Evolutionary conservation across 2,329 filamentous ascomycete genomes (phyloP), one percentile per base, ranked within the genome.

Genomic region (Aureobasidium sp.): DNA sequence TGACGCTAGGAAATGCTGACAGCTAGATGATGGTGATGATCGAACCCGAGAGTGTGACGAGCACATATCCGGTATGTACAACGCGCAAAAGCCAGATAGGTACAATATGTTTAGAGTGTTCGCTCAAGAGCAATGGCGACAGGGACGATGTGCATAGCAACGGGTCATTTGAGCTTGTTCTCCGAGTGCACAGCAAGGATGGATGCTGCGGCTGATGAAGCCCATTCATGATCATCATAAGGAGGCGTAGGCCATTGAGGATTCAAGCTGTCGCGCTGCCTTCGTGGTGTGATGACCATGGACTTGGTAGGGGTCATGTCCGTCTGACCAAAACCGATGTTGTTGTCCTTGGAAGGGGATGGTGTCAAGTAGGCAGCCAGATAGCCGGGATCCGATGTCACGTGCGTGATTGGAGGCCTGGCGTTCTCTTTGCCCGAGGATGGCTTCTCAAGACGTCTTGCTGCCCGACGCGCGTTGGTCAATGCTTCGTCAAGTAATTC

Each of bases 211-310:
- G 90, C 88, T 43, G 89, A 87, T 9, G 88, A 85, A 19, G 88
- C 90, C 93, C 92, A 97, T 71, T 96, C 92, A 64, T 86, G 86
- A 68, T 95, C 92, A 69, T 96, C 92, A 67, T 96, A 96, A 3
- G 94, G 93, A 23, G 94, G 94, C 17, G 94, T 97, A 3, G 92
- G 93, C 88, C 92, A 96, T 75, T 96, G 94, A 40, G 85, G 80
- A 59, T 79, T 70, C 35, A 71, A 74, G 23, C 78, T 75, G 60
- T 76, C 70, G 59, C 79, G 75, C 13, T 74, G 76, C 68, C 78
- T 77, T 47, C 82, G 81, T 70, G 84, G 84, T 68, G 80, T 79
- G 59, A 89, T 84, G 65, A 89, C 82, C 64, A 92, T 74, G 11
- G 89, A 88, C 73, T 87, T 89, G 9, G 87, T 84, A 1, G 86